Evolutionary conservation across 75 land plant species (phyloP).

Genomic region (Selaginella tamariscina): DNA sequence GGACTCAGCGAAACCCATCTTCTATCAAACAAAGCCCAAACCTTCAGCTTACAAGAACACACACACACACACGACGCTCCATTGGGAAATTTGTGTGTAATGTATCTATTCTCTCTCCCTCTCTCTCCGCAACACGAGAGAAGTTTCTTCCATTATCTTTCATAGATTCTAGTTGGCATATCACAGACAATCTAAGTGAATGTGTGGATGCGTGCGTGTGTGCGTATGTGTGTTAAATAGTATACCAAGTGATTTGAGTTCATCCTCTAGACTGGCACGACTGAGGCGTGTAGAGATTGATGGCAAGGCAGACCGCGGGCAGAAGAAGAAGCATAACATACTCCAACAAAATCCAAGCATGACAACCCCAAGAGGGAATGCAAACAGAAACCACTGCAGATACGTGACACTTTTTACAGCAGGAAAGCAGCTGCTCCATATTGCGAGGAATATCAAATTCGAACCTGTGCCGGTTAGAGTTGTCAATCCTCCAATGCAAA

Average conservation of each 20-base stretch:
- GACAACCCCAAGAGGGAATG: slow-evolving; percentile 49
- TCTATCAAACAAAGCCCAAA: background rate
- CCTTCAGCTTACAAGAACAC: background rate
- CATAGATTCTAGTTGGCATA: too few species aligned
- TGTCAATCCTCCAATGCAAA: slow-evolving; percentile 69
- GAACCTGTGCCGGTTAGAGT: slow-evolving; percentile 83
- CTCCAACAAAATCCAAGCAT: slow-evolving; percentile 45
- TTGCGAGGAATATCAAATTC: slow-evolving; percentile 63
- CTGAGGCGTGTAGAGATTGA: slow-evolving; percentile 41
- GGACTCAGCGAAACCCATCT: too few species aligned
- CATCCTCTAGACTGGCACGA: slow-evolving; percentile 38
- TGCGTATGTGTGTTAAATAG: too few species aligned
- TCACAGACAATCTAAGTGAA: too few species aligned
- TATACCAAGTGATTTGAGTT: slow-evolving; percentile 57
- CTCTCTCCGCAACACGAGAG: too few species aligned
- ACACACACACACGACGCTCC: too few species aligned
- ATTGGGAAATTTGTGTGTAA: too few species aligned
- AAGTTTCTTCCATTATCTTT: too few species aligned
- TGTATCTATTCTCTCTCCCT: too few species aligned
- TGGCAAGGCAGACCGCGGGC: slow-evolving; percentile 25
- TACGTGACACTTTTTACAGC: slow-evolving; percentile 42
- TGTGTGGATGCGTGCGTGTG: too few species aligned
- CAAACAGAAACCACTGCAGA: slow-evolving; percentile 68
- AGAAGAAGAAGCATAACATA: slow-evolving; percentile 43
- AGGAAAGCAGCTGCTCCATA: slow-evolving; percentile 60